Evolutionary conservation across 106 monocot species (phyloP), one percentile per base, ranked within the genome.

Genomic region (Platanthera guangdongensis): DNA sequence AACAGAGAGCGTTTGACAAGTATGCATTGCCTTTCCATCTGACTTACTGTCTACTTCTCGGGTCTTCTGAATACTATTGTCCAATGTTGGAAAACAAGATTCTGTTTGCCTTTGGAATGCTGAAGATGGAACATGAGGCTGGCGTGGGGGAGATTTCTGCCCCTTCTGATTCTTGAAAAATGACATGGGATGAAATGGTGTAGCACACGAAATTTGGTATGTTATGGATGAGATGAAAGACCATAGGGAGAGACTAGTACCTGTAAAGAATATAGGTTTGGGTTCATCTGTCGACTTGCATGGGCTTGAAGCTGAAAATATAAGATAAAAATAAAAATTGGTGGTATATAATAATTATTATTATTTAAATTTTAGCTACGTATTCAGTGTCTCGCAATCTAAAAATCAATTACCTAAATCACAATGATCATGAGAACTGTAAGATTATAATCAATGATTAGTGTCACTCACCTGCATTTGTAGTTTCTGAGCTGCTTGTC

Each of bases 401-500:
- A 70, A 70, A 70, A 70, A 47, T 1, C 47, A n/a, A 22, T 51
- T 51, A 6, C 22, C 6, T 1, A 9, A 72, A 19, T 22, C 19
- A 72, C 19, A 50, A 72, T 8, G 6, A 72, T 10, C 9, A 21
- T 51, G 9, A 72, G 2, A 70, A n/a, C 2, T 47, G 16, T 7
- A 47, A 15, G n/a, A 7, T 46, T 72, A 51, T 19, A 22, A 71
- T 21, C 12, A 50, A 50, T 72, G 51, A 15, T 47, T 53, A 50
- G 28, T 14, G 15, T 51, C 55, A 62, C 81, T 88, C 75, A 80
- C 95, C 92, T 93, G 90, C 74, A 81, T n/a, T 60, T 89, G 89
- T 3, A 96, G 87, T 86, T 85, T 89, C 71, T 91, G 87, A 82
- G 81, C 93, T 78, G 93, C 95, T 60, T 96, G 95, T 78, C 93